A percentile compares a stretch with the other conserved stretches of the same genome.
phyloP scores from a whole-genome alignment of 805 yeast genomes.

The Candida takata region DNA sequence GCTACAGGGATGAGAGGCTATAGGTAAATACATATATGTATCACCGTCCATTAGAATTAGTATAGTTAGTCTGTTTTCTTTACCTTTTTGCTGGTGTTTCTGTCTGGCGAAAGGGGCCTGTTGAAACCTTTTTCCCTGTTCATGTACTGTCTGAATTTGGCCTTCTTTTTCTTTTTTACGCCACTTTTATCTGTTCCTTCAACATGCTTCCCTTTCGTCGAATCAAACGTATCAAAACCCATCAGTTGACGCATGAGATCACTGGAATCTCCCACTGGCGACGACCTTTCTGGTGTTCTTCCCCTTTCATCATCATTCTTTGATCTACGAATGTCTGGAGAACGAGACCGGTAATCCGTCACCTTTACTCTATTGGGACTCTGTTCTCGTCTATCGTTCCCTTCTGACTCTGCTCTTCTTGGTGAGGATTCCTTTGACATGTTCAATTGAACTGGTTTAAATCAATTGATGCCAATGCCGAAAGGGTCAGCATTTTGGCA shows the following conservation, averaged over 20 bases:
- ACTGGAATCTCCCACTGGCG: slow-evolving; percentile 1
- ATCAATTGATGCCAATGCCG: too few species aligned
- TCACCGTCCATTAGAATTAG: neutral
- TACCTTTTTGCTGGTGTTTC: slow-evolving; percentile 9
- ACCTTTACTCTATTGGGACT: too few species aligned
- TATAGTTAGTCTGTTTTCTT: neutral
- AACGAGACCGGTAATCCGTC: too few species aligned
- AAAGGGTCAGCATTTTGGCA: too few species aligned
- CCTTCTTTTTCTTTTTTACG: slow-evolving; percentile 30
- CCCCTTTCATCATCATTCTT: slow-evolving; percentile 4
- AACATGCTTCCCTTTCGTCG: slow-evolving; percentile 54
- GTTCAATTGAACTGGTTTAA: too few species aligned
- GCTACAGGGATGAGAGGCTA: neutral
- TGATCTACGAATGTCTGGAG: neutral
- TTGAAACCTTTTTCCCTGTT: slow-evolving; percentile 51
- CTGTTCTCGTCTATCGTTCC: too few species aligned
- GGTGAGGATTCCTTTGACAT: neutral
- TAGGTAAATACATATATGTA: neutral
- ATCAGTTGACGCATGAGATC: slow-evolving; percentile 35
- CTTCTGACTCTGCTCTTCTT: neutral
- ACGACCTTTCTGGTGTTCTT: slow-evolving; percentile 3
- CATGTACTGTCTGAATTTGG: slow-evolving; percentile 54
- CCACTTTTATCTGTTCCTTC: slow-evolving; percentile 40
- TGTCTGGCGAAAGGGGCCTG: slow-evolving; percentile 46
- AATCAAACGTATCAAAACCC: slow-evolving; percentile 52